Conservation (phyloP, 495 filamentous ascomycete species). For the Neurospora sp. region DNA sequence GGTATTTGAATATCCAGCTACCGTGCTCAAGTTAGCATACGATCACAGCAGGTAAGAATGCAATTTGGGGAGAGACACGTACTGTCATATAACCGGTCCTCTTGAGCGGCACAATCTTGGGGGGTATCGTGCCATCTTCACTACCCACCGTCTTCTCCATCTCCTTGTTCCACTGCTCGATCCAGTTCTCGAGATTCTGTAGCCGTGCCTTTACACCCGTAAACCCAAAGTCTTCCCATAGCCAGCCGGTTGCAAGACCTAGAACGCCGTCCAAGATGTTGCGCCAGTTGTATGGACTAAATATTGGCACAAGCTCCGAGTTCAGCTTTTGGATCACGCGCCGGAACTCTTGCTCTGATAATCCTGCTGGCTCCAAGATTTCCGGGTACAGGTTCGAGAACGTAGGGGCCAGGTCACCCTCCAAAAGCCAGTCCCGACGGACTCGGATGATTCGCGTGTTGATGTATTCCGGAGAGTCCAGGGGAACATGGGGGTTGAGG, state of each 20-base stretch:
- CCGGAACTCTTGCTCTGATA: constrained; percentile 74
- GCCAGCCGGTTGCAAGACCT: constrained; percentile 75
- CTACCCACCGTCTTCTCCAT: constrained; percentile 41
- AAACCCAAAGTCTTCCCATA: constrained; percentile 83
- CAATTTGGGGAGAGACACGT: constrained; percentile 13
- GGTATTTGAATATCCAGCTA: constrained; percentile 30
- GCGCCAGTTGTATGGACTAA: constrained; percentile 57
- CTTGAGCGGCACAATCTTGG: constrained; percentile 65
- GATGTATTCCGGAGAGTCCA: constrained; percentile 58
- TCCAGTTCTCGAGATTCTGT: constrained; percentile 56
- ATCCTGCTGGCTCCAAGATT: constrained; percentile 72
- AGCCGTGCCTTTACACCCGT: constrained; percentile 60
- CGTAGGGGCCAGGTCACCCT: constrained; percentile 83
- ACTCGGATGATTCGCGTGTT: constrained; percentile 87
- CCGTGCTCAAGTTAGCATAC: constrained; percentile 1
- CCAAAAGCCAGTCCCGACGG: constrained; percentile 77
- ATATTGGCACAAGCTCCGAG: constrained; percentile 54
- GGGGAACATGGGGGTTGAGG: constrained; percentile 80
- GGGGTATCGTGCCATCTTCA: constrained; percentile 44
- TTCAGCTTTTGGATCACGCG: constrained; percentile 70
- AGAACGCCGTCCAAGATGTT: constrained; percentile 68
- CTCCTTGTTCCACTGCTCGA: constrained; percentile 71
- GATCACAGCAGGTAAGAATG: neutral
- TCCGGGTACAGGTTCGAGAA: constrained; percentile 94
- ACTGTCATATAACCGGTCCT: constrained; percentile 83